Evolutionary conservation across 495 filamentous ascomycete species (phyloP), one percentile per base, ranked within the genome.

Genomic region (Neurospora tetrasperma): DNA sequence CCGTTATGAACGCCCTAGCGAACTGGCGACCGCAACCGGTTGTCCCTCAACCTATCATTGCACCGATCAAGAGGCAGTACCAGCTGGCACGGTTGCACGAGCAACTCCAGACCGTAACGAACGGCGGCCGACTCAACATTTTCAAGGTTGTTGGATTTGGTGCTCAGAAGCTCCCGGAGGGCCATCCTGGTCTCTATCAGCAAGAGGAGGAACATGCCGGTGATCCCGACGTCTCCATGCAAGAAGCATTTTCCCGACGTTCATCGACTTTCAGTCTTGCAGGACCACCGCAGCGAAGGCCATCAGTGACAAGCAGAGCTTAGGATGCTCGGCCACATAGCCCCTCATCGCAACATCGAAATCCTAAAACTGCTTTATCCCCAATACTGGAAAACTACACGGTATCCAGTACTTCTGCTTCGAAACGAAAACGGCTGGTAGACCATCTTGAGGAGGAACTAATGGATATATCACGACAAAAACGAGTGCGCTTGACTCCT

Each of bases 31-130:
- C 94, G 0, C 88, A 88, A 71, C 93, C 96, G 8, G 83, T 95
- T 27, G 76, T 89, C 11, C 89, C 86, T 20, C 86, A 90, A 70
- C 89, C 90, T 69, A 85, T 90, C 14, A 84, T 90, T 62, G 83
- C 91, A 31, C 89, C 90, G 20, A 90, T 91, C 48, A 87, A 88
- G 73, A 84, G 87, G 5, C 90, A 92, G 74, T 97, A 97, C 76
- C 89, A 93, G 74, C 90, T 91, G 44, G 90, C 95, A 42, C 90
- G 96, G 16, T 90, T 98, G 79, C 93, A 93, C 74, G 94, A 97
- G 78, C 93, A 95, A 87, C 86, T 99, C 31, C 89, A 89, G 14
- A 89, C 91, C 72, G 95, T 95, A 18, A 89, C 86, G 9, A 88
- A 87, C 71, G 85, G 85, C 54, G 86, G 86, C 27, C 83, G 84